Evolutionary conservation across 305 asterid genomes (phyloP).

Genomic region (Striga hermonthica): DNA sequence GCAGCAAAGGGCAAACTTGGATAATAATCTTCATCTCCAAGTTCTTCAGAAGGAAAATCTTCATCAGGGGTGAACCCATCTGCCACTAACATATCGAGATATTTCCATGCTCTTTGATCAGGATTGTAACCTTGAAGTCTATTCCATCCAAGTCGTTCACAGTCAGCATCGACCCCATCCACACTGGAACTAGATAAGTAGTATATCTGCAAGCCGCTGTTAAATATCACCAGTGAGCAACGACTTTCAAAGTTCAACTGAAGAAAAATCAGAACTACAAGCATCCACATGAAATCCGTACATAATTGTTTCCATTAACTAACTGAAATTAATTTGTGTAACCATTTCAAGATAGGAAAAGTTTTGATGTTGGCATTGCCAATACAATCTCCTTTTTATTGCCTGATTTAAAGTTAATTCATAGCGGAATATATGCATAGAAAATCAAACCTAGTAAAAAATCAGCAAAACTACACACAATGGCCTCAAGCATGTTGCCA

Average conservation of each 20-base stretch:
- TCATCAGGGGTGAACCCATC: constrained; percentile 46
- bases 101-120: constrained; percentile 64
- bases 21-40: constrained; percentile 67
- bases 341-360: background rate
- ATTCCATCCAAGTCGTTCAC: constrained; percentile 79
- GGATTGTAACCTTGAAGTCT: constrained; percentile 68
- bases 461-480: background rate
- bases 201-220: constrained; percentile 82
- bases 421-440: background rate
- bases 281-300: background rate
- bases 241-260: constrained; percentile 16
- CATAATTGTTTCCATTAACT: constrained; percentile 1
- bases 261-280: background rate
- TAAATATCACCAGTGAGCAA: constrained; percentile 33
- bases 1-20: constrained; percentile 97
- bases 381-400: background rate
- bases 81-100: constrained; percentile 56
- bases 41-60: constrained; percentile 62
- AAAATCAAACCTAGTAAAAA: background rate
- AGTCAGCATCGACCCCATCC: constrained; percentile 66
- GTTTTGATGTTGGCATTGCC: background rate
- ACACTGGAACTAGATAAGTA: constrained; percentile 66
- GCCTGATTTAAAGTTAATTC: background rate
- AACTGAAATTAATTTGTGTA: background rate
- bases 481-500: constrained; percentile 11